Evolutionary conservation across 441 rosid species (phyloP).

Genomic region (Dalechampia spathulata): DNA sequence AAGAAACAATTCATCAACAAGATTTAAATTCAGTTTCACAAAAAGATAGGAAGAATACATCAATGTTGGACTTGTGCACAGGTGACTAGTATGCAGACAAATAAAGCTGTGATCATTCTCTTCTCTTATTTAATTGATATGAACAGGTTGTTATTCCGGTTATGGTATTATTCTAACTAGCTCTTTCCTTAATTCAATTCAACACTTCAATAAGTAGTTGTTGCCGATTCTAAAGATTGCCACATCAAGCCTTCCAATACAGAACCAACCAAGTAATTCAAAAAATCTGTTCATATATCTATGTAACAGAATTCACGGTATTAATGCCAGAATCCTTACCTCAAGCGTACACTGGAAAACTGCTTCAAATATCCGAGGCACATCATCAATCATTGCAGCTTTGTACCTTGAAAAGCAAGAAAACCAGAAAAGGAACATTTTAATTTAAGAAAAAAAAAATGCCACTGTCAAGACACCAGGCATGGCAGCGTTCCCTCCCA

Average conservation of each 20-base stretch:
- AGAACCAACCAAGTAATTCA: not conserved
- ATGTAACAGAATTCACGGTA: not conserved
- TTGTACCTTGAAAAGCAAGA: conserved; percentile 56
- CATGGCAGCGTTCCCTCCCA: not conserved
- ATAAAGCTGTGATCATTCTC: not conserved
- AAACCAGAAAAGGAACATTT: not conserved
- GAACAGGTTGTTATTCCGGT: not conserved
- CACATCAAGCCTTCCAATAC: not conserved
- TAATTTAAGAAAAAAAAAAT: not conserved
- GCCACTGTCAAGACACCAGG: not conserved
- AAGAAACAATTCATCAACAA: too few relatives aligned
- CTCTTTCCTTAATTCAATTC: too few relatives aligned
- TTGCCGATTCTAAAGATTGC: not conserved
- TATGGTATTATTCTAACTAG: not conserved
- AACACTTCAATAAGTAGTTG: too few relatives aligned
- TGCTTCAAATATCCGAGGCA: conserved; percentile 98
- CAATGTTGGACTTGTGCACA: not conserved
- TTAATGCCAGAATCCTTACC: conserved; percentile 36
- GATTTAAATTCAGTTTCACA: too few relatives aligned
- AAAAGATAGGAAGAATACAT: too few relatives aligned
- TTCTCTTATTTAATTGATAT: not conserved
- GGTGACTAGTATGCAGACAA: not conserved
- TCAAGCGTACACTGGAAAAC: conserved; percentile 98
- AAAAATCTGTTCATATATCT: not conserved
- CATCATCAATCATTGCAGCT: conserved; percentile 93